Conservation (phyloP, 2,329 filamentous ascomycete genomes). For the Claviceps cyperi region DNA sequence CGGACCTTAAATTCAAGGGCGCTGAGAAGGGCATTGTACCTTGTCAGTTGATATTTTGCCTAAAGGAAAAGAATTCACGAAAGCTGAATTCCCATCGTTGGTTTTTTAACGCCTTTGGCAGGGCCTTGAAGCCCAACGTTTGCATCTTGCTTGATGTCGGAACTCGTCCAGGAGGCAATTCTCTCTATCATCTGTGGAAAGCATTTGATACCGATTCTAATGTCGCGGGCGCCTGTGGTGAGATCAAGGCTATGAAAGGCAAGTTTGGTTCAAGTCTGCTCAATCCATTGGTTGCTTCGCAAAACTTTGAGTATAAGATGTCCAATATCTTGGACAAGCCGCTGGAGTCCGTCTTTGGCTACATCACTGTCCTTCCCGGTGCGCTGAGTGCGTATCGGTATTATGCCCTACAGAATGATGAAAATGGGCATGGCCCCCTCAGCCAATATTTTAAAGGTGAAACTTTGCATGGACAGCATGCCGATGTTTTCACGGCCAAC, state of each 20-base stretch:
- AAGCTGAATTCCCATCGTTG: conserved; percentile 97
- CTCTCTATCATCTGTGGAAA: conserved; percentile 97
- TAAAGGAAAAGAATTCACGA: conserved; percentile 95
- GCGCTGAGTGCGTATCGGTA: conserved; percentile 92
- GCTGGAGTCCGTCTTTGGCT: conserved; percentile 91
- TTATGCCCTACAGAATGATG: conserved; percentile 90
- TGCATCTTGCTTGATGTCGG: conserved; percentile 96
- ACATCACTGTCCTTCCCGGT: conserved; percentile 92
- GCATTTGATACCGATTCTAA: conserved; percentile 97
- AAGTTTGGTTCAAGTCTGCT: conserved; percentile 68
- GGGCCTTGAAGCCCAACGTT: conserved; percentile 83
- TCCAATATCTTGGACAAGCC: conserved; percentile 98
- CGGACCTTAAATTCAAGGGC: conserved; percentile 95
- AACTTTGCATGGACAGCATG: conserved; percentile 87
- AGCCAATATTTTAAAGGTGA: conserved; percentile 99
- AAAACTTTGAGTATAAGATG: conserved; percentile 99
- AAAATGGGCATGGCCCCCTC: conserved; percentile 83
- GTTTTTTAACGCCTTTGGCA: conserved; percentile 98
- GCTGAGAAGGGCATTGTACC: conserved; percentile 98
- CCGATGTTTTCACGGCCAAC: conserved; percentile 94
- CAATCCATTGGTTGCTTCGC: conserved; percentile 88
- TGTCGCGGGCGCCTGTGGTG: conserved; percentile 89
- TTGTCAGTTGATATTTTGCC: conserved; percentile 94
- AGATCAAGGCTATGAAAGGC: conserved; percentile 95
- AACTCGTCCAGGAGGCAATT: conserved; percentile 75